Evolutionary conservation across 768 basidiomycete species (phyloP), one percentile per base, ranked within the genome.

Genomic region (Hygrophoropsis aurantiaca): DNA sequence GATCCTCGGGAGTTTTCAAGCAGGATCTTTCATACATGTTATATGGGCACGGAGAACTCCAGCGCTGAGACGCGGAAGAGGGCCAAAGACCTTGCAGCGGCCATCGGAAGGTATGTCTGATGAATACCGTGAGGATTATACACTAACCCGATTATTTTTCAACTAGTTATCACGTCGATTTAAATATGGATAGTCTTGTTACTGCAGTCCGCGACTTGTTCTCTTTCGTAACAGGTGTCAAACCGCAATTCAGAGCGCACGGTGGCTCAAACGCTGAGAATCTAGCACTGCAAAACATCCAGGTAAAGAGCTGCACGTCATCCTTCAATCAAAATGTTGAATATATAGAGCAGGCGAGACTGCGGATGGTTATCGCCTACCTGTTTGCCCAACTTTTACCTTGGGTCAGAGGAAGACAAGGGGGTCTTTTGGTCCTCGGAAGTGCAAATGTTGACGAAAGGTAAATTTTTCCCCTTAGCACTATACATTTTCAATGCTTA

Each of bases 361-460:
- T 98, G 42, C 75, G 97, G 7, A 99, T 99, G 97, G 88, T 99
- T 3, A 66, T 98, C 15, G 80, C 92, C 1, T 98, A 98, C 62
- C 68, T 97, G 68, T 97, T 98, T 55, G 94, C 95, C 7, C 95
- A 97, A 59, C 80, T 98, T 3, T 68, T 97, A 25, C 95, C 93
- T 3, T 97, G 90, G 86, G 90, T 87, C 0, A 74, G 94, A 51
- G 92, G 94, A 0, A 80, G 81, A 59, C 66, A 68, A 33, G 97
- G 97, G 1, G 91, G 92, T 5, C 67, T 99, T 27, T 81, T 98
- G 20, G 97, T 98, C 1, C 78, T 98, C n/a, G 97, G 97, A 2
- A 94, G 91, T 53, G 94, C 97, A 15, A 98, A 98, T 60, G 97
- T 99, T 2, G 97, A 99, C 58, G 97, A 98, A 73, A 95, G 91